Conservation (phyloP, 805 yeast species). For the Suhomyces sp. region DNA sequence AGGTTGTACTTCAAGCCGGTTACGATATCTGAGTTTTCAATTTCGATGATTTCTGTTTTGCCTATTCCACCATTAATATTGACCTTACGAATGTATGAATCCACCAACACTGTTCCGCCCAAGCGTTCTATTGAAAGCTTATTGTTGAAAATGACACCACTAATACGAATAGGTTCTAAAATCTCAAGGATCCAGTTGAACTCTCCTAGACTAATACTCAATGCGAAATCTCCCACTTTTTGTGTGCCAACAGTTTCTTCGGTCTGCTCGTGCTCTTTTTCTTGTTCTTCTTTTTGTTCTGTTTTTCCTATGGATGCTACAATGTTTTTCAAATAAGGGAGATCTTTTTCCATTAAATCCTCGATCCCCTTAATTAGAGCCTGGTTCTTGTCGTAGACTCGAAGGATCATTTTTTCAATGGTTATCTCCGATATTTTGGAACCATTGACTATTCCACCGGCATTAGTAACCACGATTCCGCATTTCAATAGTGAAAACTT, state of each 20-base stretch:
- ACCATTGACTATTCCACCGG: conserved; percentile 12
- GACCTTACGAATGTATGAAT: conserved; percentile 18
- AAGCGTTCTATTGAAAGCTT: conserved; percentile 13
- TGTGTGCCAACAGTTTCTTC: not conserved
- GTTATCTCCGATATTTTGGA: conserved; percentile 9
- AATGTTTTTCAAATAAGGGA: conserved; percentile 8
- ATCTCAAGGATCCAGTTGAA: conserved; percentile 18
- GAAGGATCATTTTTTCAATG: conserved; percentile 7
- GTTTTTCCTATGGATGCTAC: not conserved
- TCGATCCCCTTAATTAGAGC: conserved; percentile 10
- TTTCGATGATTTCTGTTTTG: conserved; percentile 17
- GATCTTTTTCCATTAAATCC: conserved; percentile 13
- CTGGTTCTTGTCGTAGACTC: conserved; percentile 9
- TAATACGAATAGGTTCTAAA: conserved; percentile 15
- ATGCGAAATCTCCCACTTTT: conserved; percentile 8
- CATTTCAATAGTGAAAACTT: conserved; percentile 5
- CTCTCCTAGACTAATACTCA: conserved; percentile 18
- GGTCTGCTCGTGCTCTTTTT: not conserved
- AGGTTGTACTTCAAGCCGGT: conserved; percentile 14
- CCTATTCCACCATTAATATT: conserved; percentile 16
- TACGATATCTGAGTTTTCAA: conserved; percentile 26
- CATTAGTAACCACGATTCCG: conserved; percentile 9
- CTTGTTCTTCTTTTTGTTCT: not conserved
- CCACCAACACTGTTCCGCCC: conserved; percentile 12
- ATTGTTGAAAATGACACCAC: conserved; percentile 17